These are phyloP conservation scores for Eucalyptus sideroxylon DNA, from an alignment of 345 rosid genomes.

Conservation along the genomic window DNA sequence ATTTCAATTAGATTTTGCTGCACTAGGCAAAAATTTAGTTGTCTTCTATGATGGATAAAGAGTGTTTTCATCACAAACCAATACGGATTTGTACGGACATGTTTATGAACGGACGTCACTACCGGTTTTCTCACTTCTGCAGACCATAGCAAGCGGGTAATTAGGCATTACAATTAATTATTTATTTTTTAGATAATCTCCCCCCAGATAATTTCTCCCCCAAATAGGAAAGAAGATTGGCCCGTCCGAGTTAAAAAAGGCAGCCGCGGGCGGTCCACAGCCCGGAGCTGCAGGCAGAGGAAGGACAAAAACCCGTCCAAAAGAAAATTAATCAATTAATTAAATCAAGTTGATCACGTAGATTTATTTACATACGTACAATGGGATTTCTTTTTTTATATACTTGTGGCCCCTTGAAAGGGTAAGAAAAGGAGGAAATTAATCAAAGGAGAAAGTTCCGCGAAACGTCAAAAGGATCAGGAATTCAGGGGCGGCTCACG, in stretches of 20 bases:
- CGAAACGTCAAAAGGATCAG: not conserved
- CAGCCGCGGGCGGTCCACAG: not conserved
- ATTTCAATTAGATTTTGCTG: rapidly evolving
- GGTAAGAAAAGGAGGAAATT: not conserved
- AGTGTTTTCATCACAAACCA: not conserved
- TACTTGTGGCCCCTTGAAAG: not conserved
- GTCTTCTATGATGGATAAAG: not conserved
- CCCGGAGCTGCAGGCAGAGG: not conserved
- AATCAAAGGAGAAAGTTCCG: not conserved
- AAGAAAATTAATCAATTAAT: not conserved
- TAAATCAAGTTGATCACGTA: not conserved
- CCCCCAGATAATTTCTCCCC: rapidly evolving
- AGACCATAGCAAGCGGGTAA: not conserved
- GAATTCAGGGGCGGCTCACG: not conserved
- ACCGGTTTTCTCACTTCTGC: not conserved
- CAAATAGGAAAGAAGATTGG: not conserved
- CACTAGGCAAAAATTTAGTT: not conserved
- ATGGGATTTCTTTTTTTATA: not conserved
- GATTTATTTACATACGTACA: not conserved
- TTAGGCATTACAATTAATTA: too few species aligned
- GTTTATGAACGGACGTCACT: not conserved
- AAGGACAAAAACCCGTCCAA: not conserved
- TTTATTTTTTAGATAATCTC: too few species aligned
- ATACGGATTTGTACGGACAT: not conserved
- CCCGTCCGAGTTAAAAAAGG: not conserved